Conservation (phyloP, 1,284 basidiomycete genomes). For the Afroboletus lepidellus region DNA sequence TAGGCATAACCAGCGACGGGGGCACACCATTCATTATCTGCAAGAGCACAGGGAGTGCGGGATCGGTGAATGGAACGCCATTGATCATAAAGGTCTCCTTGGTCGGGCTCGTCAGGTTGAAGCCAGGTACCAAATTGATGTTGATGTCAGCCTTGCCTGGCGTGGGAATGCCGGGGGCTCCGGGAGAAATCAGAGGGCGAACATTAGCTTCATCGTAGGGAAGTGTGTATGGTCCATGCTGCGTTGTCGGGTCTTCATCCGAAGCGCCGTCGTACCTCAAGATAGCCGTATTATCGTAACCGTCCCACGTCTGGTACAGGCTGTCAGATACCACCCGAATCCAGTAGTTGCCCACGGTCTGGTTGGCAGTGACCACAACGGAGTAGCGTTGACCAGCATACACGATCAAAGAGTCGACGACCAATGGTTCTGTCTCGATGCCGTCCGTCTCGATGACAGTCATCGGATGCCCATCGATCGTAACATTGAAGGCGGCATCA, state of each 20-base stretch:
- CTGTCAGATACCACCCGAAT: conserved; percentile 35
- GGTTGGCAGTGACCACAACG: conserved; percentile 31
- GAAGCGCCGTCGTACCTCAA: conserved; percentile 51
- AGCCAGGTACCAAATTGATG: conserved; percentile 34
- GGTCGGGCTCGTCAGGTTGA: conserved; percentile 6
- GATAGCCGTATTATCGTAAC: conserved; percentile 45
- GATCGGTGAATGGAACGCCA: conserved; percentile 22
- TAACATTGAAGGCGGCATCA: conserved; percentile 34
- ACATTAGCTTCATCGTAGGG: conserved; percentile 40
- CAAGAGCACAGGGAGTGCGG: conserved; percentile 32
- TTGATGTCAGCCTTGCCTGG: conserved; percentile 40
- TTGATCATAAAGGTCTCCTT: conserved; percentile 24
- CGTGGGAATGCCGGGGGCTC: conserved; percentile 39
- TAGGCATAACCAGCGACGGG: conserved; percentile 39
- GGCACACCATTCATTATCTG: conserved; percentile 44
- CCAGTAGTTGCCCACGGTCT: conserved; percentile 39
- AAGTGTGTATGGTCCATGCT: conserved; percentile 25
- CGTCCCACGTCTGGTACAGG: conserved; percentile 21
- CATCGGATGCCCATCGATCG: conserved; percentile 39
- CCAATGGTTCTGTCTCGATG: conserved; percentile 45
- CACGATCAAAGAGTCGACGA: neutral
- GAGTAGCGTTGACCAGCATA: conserved; percentile 13
- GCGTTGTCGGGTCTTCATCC: conserved; percentile 38
- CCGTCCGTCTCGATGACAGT: conserved; percentile 50
- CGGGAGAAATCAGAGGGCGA: conserved; percentile 36